phyloP scores from a whole-genome alignment of 208 protist species.

The Phytomonas sp. region DNA sequence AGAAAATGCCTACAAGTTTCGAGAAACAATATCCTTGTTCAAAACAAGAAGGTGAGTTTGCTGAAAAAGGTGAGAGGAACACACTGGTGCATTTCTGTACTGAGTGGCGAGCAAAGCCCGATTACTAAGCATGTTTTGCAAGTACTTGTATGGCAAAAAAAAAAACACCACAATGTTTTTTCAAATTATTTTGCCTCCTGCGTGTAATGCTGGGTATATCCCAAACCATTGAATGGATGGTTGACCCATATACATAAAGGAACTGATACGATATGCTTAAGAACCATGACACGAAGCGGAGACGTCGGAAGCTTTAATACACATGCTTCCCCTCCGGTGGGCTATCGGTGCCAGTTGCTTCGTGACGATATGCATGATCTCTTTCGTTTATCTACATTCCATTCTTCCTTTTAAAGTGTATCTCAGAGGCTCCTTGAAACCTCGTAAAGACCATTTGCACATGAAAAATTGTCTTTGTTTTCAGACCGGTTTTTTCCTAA shows the following conservation, averaged over 20 bases:
- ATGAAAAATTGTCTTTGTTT: constrained; percentile 5
- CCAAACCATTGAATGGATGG: background rate
- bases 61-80: no score
- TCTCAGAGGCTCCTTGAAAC: background rate
- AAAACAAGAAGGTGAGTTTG: no score
- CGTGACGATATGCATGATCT: background rate
- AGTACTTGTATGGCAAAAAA: no score
- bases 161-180: no score
- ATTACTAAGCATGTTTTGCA: no score
- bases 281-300: background rate
- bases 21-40: background rate
- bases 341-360: background rate
- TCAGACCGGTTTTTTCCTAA: constrained; percentile 46
- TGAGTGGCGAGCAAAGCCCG: no score
- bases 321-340: background rate
- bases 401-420: background rate
- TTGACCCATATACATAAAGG: background rate
- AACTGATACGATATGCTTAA: background rate
- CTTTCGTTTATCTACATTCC: background rate
- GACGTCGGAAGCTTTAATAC: background rate
- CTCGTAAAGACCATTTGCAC: background rate
- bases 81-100: no score
- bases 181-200: background rate
- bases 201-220: background rate
- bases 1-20: background rate